A percentile compares a stretch with the other conserved stretches of the same genome.
These are phyloP conservation scores for Turnera subulata DNA, from an alignment of 345 rosid genomes.

Conservation along the genomic window DNA sequence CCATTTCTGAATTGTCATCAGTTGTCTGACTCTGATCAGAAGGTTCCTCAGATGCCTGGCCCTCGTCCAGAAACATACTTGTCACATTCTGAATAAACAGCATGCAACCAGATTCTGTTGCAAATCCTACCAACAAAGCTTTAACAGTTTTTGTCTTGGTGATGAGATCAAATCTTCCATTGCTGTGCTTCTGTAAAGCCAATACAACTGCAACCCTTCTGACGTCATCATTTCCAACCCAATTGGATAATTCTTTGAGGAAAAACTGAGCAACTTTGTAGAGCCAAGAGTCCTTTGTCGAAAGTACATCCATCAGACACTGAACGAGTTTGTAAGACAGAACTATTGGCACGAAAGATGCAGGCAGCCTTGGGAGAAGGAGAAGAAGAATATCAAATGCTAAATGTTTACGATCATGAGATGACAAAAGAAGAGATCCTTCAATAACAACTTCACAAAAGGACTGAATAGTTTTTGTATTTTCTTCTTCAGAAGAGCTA, in stretches of 20 bases:
- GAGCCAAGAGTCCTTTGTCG: slow-evolving; percentile 88
- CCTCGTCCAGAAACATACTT: slow-evolving; percentile 82
- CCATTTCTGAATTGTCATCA: slow-evolving; percentile 93
- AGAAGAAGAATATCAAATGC: slow-evolving; percentile 78
- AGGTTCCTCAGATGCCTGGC: slow-evolving; percentile 69
- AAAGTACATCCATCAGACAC: slow-evolving; percentile 82
- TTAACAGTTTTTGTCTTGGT: slow-evolving; percentile 75
- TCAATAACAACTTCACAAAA: slow-evolving; percentile 70
- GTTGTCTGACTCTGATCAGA: slow-evolving; percentile 99
- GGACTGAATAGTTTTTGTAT: slow-evolving; percentile 44
- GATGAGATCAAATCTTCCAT: slow-evolving; percentile 72
- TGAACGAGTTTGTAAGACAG: slow-evolving; percentile 78
- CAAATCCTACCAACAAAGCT: slow-evolving; percentile 71
- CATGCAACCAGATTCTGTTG: slow-evolving; percentile 74
- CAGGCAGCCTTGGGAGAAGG: slow-evolving; percentile 77
- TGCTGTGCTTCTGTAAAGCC: slow-evolving; percentile 86
- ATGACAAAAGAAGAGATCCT: slow-evolving; percentile 68
- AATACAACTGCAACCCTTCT: slow-evolving; percentile 74
- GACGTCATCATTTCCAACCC: slow-evolving; percentile 80
- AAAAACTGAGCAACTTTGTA: slow-evolving; percentile 77
- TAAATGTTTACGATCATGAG: slow-evolving; percentile 94
- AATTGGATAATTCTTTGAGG: slow-evolving; percentile 57
- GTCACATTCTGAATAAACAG: slow-evolving; percentile 71
- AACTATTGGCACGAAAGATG: slow-evolving; percentile 56
- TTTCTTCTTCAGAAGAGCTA: slow-evolving; percentile 72